Evolutionary conservation across 2,329 filamentous ascomycete genomes (phyloP), one percentile per base, ranked within the genome.

Genomic region (Cladosporium sp.): DNA sequence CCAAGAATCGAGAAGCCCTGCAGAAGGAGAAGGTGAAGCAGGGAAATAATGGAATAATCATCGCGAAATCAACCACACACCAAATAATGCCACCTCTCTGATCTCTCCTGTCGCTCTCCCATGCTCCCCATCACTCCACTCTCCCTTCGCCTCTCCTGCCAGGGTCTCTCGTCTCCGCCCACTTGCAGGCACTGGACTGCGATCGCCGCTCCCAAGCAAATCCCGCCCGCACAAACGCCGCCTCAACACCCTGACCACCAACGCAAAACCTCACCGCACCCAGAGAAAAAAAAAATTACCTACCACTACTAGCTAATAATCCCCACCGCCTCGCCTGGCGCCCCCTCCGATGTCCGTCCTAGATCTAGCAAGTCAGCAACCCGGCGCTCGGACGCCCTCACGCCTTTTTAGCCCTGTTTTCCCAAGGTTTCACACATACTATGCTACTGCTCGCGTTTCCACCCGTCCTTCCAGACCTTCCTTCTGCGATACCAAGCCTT

Each of bases 401-500:
- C 41, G 41, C 41, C 41, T 47, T 47, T 47, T 47, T 21, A 24
- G n/a, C 41, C 38, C 7, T 6, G 38, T n/a, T 15, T 44, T 44
- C 38, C 38, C 38, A 47, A 47, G 41, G 41, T 47, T 47, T 47
- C 41, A 47, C 41, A 47, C 41, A 21, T 11, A 47, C 41, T 44
- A 10, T 44, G 2, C n/a, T 8, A 3, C n/a, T 11, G 18, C 52
- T 18, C 26, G 52, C 52, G 30, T 55, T 55, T 55, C 52, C 52
- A 14, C 28, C 52, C 52, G 52, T 47, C 52, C 52, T 55, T 55
- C 52, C 52, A 55, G 52, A 55, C 52, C 52, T 55, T 55, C 18
- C 26, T 47, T 47, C 11, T 47, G 41, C 8, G n/a, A 47, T 47
- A 47, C 41, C 41, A 47, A 47, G 41, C 41, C 41, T 47, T 47